Conservation (phyloP, 225 moss, liverwort and hornwort genomes). For the Polytrichum commune region DNA sequence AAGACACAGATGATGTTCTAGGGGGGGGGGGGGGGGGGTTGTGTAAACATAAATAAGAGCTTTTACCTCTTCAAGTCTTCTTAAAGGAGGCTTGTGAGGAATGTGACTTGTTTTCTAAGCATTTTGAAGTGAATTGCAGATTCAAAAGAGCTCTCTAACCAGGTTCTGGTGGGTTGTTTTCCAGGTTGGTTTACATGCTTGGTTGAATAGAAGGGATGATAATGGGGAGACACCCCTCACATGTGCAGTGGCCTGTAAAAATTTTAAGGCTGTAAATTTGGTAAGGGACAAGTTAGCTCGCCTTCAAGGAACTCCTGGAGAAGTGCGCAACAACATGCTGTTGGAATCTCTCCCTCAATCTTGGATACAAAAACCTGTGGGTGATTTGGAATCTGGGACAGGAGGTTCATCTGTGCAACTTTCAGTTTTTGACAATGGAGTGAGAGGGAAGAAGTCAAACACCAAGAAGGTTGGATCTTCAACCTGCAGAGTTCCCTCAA, state of each 20-base stretch:
- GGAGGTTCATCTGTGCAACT: conserved; percentile 22
- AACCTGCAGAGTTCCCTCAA: conserved; percentile 21
- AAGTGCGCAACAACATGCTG: conserved; percentile 30
- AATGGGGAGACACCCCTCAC: conserved; percentile 62
- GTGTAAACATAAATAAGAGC: too few species aligned
- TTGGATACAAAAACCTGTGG: conserved; percentile 15
- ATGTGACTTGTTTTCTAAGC: not conserved
- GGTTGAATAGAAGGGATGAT: conserved; percentile 54
- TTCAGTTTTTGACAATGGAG: conserved; percentile 11
- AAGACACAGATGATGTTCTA: too few species aligned
- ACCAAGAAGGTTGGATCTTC: conserved; percentile 15
- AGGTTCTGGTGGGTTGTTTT: conserved; percentile 3
- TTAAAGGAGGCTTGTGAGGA: too few species aligned
- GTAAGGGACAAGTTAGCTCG: conserved; percentile 49
- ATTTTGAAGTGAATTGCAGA: not conserved
- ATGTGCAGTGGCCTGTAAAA: conserved; percentile 48
- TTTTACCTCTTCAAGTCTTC: too few species aligned
- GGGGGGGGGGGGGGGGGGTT: too few species aligned
- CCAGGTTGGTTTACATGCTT: conserved; percentile 74
- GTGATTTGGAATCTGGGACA: not conserved
- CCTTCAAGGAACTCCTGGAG: conserved; percentile 30
- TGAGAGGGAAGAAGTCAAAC: conserved; percentile 5
- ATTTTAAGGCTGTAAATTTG: conserved; percentile 49
- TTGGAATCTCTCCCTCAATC: conserved; percentile 6
- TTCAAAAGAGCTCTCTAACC: not conserved